Evolutionary conservation across 1,139 yeast genomes (phyloP), one percentile per base, ranked within the genome.

Genomic region (Taphrina wiesneri): DNA sequence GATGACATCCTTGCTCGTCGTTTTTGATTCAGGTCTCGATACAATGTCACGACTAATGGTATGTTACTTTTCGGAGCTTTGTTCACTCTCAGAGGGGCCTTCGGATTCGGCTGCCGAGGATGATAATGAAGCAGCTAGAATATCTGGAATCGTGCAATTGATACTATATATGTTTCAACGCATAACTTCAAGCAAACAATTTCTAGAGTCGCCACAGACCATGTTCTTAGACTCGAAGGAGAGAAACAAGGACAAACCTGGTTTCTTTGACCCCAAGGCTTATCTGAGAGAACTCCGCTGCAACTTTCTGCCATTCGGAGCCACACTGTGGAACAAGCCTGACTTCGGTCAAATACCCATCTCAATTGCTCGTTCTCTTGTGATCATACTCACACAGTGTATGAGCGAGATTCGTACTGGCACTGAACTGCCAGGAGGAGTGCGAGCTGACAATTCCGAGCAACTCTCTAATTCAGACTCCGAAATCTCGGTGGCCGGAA

Each of bases 201-300:
- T 71, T 47, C 54, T 71, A 25, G 72, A 71, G 28, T 69, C 73
- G 13, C 61, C 70, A 1, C 73, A 71, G 61, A 68, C 72, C 7
- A 36, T 36, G 19, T 66, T 67, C 26, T 66, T 75, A 45, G 66
- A 70, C n/a, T 70, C 74, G 25, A 69, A 74, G 39, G 75, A 74
- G 39, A 63, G 69, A 2, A 73, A 72, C 51, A 67, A 67, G 19
- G 71, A 67, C 23, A 65, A 68, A 21, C 71, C 75, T 1, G 75
- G 72, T 30, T 73, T 71, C 57, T 76, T 76, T 68, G 69, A 70
- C 28, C 73, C 75, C 3, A 67, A 69, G 4, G 77, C 75, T 60
- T 76, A 77, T 60, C 70, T 75, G 45, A 72, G 74, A 30, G 77
- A 75, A 62, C 70, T 74, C 53, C 74, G 77, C 7, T 67, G 70